Evolutionary conservation across 768 basidiomycete species (phyloP).

Genomic region (Harrya chromipes): DNA sequence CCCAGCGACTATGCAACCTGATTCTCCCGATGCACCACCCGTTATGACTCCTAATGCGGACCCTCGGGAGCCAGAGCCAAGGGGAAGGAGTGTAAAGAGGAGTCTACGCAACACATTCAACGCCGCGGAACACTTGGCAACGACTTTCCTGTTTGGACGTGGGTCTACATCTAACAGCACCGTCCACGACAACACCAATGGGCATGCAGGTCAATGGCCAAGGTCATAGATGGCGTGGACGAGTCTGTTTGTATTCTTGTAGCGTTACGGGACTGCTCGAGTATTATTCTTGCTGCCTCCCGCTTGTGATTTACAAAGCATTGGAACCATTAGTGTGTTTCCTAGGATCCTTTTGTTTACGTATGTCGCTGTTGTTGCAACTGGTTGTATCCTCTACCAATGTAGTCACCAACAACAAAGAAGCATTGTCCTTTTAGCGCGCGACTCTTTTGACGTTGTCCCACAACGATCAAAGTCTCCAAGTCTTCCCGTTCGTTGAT

Average conservation of each 20-base stretch:
- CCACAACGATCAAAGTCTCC: no score
- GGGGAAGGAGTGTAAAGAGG: constrained; percentile 61
- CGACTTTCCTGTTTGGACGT: constrained; percentile 63
- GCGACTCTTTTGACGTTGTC: neutral
- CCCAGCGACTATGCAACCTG: constrained; percentile 31
- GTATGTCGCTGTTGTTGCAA: constrained; percentile 23
- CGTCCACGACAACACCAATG: constrained; percentile 22
- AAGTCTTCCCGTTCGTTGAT: no score
- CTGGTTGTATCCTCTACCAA: constrained; percentile 20
- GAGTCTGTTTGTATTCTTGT: constrained; percentile 8
- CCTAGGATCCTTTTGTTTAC: constrained; percentile 9
- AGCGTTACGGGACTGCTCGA: constrained; percentile 2
- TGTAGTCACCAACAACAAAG: constrained; percentile 14
- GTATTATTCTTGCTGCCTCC: constrained; percentile 5
- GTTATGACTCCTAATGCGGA: constrained; percentile 29
- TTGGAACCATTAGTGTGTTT: constrained; percentile 12
- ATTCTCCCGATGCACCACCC: constrained; percentile 35
- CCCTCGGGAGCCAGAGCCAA: constrained; percentile 38
- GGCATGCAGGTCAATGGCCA: constrained; percentile 24
- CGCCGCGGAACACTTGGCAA: constrained; percentile 69
- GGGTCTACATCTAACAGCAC: constrained; percentile 27
- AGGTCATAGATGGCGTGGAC: constrained; percentile 18
- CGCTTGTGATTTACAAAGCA: constrained; percentile 2
- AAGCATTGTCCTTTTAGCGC: constrained; percentile 10
- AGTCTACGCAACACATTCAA: constrained; percentile 65